These are phyloP conservation scores for Talaromyces trachyspermus DNA, from an alignment of 495 filamentous ascomycete genomes.

Conservation along the genomic window DNA sequence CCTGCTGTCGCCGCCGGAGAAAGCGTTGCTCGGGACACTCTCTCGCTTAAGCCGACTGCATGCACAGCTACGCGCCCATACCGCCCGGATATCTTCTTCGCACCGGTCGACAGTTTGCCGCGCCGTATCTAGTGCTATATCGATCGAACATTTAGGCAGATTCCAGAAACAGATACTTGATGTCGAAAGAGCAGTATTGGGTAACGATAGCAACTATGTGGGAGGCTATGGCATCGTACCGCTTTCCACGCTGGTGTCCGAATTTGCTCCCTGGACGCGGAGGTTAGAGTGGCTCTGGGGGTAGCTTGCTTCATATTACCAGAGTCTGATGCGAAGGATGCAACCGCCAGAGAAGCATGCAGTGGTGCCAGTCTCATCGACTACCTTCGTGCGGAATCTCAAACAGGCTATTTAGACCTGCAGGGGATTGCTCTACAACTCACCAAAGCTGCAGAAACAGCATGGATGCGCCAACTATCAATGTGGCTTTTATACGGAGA, in stretches of 20 bases:
- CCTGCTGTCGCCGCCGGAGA: conserved; percentile 68
- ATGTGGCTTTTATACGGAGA: conserved; percentile 87
- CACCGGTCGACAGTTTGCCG: conserved; percentile 78
- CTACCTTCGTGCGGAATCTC: conserved; percentile 59
- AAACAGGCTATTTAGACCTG: conserved; percentile 86
- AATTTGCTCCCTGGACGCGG: conserved; percentile 79
- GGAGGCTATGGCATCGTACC: conserved; percentile 91
- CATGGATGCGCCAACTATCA: conserved; percentile 84
- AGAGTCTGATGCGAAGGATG: conserved; percentile 17
- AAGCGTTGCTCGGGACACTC: conserved; percentile 69
- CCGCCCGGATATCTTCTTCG: conserved; percentile 54
- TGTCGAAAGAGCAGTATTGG: conserved; percentile 71
- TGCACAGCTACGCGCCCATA: conserved; percentile 54
- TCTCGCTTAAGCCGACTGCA: conserved; percentile 71
- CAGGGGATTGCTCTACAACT: conserved; percentile 64
- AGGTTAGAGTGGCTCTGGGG: conserved; percentile 81
- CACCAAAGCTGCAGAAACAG: conserved; percentile 69
- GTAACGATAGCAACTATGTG: conserved; percentile 62
- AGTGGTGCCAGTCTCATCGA: conserved; percentile 69
- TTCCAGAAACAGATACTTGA: conserved; percentile 80
- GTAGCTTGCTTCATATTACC: conserved; percentile 57
- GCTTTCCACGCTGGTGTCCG: conserved; percentile 70
- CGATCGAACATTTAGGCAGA: conserved; percentile 60
- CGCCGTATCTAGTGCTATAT: conserved; percentile 75
- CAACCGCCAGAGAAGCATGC: conserved; percentile 20